Evolutionary conservation across 1,284 basidiomycete species (phyloP), one percentile per base, ranked within the genome.

Genomic region (Cryptococcus floricola): DNA sequence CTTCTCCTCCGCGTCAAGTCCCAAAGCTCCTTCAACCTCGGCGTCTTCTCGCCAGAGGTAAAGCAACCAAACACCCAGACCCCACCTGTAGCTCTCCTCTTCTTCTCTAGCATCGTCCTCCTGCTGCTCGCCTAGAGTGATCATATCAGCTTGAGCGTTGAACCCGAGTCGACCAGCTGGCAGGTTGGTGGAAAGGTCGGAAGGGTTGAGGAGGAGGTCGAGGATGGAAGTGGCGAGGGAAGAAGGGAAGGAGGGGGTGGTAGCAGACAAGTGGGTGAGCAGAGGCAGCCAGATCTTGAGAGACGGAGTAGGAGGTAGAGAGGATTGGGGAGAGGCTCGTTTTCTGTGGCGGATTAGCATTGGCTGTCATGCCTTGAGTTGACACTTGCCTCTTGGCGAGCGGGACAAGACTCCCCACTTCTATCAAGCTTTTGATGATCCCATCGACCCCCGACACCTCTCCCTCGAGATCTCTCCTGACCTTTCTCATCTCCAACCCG

Each of bases 381-480:
- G 19, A 18, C 23, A 46, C 83, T 62, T 59, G 91, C 91, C 85
- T 90, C 74, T 85, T 87, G 0, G 88, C 87, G 2, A 87, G 66
- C 4, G 91, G 90, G 3, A 95, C 85, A 5, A 94, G 76, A 8
- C 80, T 82, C 84, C 88, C 68, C 80, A 84, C 58, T 81, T 83
- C 52, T 86, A 68, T 48, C 88, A 79, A 5, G 69, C 81, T 85
- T 57, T 83, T 85, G 0, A 93, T 73, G n/a, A 79, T 73, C 44
- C 88, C 86, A 47, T 91, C 71, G 39, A 89, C 87, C 46, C 90
- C 74, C 31, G 69, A 69, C 61, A 86, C 87, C 61, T 83, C 82
- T 19, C 56, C 60, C 42, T 74, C 71, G n/a, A 75, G 44, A 47
- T 74, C 75, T 19, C 71, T 58, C 56, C 61, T 59, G n/a, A 77